Base-by-base conservation (phyloP, 2,329 filamentous ascomycete genomes). In the Alternaria hordeiaustralica region DNA sequence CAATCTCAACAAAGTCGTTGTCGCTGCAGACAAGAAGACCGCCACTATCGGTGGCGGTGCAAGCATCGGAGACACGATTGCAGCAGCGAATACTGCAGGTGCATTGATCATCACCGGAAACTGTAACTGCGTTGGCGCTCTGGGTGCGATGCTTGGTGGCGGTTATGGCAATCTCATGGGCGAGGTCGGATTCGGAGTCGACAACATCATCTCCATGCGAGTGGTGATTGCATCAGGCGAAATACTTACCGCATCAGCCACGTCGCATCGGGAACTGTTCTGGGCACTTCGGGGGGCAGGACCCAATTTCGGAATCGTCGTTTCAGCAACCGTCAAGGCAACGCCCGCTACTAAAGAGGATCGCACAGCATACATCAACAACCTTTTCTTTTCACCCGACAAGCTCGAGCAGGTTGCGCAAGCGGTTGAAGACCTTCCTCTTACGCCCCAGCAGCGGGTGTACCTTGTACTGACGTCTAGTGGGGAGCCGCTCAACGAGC, bases 101-200 rank as follows among this genome's bases (percentile, higher is more conserved):
- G 71, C 70, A 21, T 57, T 75, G 28, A 67, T 77, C 26, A 50
- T 68, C 8, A 76, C 75, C 10, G 75, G 75, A 20, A 77, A 75
- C 43, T 77, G 75, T 65, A 76, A 78, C 41, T 78, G 75, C 41
- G 72, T 78, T 23, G 75, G 75, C 12, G 65, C 66, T 20, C 44
- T 77, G 9, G 73, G 75, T 28, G 76, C 75, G 23, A 56, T 71
- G 21, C 70, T 78, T 5, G 86, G 86, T 5, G 87, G 87, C 41
- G 87, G 87, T 2, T 87, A 86, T 67, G 87, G 88, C 5, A 84
- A 85, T 76, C 76, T 89, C 26, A 84, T 83, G 51, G 84, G 86
- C 2, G 76, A 80, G 25, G 77, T 86, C 53, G 89, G 88, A 0
- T 81, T 89, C 13, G 81, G 81, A 2, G 83, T 86, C 49, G 86